Percentiles rank a stretch among this genome's conserved stretches.
phyloP scores from a whole-genome alignment of 768 basidiomycete genomes.

The Xanthoconium purpureum region DNA sequence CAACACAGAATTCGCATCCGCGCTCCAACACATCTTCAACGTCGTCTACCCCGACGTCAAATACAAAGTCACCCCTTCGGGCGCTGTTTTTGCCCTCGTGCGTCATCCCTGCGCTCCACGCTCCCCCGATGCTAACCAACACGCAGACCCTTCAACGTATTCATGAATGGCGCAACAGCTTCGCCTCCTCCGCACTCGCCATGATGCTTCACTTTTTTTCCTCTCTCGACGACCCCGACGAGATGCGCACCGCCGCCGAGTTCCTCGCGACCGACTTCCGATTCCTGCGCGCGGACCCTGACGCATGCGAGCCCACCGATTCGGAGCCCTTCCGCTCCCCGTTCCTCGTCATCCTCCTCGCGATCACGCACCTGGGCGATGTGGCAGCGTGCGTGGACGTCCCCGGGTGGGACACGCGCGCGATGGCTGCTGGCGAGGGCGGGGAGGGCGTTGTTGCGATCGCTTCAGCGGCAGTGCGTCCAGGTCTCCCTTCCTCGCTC shows the following conservation, averaged over 20 bases:
- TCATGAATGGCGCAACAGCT: not conserved
- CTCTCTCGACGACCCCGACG: not conserved
- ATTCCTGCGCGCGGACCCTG: conserved; percentile 1
- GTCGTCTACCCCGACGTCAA: not conserved
- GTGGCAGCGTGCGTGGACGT: not conserved
- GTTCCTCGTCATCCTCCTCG: not conserved
- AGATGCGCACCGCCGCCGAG: not conserved
- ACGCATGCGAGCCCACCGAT: not conserved
- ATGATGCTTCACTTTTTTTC: conserved; percentile 4
- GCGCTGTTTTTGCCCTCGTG: not conserved
- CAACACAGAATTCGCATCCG: not conserved
- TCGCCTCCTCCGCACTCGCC: conserved; percentile 1
- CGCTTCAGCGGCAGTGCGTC: conserved; percentile 2
- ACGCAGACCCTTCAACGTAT: not conserved
- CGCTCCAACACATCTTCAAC: conserved; percentile 1
- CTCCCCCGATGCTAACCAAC: not conserved
- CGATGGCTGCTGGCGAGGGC: not conserved
- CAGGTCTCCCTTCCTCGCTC: not conserved
- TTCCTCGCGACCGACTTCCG: conserved; percentile 1
- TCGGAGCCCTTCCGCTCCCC: not conserved
- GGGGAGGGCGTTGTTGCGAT: conserved; percentile 4
- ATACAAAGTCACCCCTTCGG: not conserved
- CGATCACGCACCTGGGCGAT: not conserved
- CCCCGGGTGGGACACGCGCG: not conserved
- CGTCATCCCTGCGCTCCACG: not conserved